phyloP scores from a whole-genome alignment of 139 green algal species.

The Micractinium sp. region DNA sequence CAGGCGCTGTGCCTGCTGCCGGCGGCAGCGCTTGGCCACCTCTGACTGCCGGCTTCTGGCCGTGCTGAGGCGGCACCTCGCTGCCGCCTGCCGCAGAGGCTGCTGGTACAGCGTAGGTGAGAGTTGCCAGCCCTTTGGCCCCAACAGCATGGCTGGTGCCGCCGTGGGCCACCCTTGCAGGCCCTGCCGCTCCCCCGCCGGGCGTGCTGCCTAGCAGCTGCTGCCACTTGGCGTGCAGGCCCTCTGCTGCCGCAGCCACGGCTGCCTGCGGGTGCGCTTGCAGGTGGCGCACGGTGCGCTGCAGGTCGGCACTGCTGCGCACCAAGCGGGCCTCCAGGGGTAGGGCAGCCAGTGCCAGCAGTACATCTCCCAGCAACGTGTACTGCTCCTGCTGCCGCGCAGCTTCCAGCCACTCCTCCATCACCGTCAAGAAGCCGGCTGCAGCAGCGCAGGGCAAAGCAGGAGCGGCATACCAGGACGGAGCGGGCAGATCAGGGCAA shows the following conservation, averaged over 20 bases:
- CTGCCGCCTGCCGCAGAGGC: background rate
- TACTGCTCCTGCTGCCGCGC: background rate
- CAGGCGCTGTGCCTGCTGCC: background rate
- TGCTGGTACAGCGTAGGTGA: background rate
- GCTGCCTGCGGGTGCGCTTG: background rate
- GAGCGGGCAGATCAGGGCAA: background rate
- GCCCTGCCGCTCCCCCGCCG: background rate
- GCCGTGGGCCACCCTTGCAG: background rate
- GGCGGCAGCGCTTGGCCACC: background rate
- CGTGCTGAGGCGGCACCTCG: background rate
- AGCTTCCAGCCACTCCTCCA: slow-evolving; percentile 13
- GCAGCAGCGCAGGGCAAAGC: background rate
- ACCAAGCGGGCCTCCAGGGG: background rate
- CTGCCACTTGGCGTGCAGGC: background rate
- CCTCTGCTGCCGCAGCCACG: background rate
- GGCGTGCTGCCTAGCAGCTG: background rate
- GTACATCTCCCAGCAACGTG: background rate
- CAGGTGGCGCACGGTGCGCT: background rate
- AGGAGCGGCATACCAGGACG: background rate
- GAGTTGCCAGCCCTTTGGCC: background rate
- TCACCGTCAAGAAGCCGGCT: slow-evolving; percentile 20
- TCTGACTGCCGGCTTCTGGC: background rate
- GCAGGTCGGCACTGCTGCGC: background rate
- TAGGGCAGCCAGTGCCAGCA: background rate
- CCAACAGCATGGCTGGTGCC: background rate